Evolutionary conservation across 805 yeast species (phyloP).

Genomic region (Yarrowia sp.): DNA sequence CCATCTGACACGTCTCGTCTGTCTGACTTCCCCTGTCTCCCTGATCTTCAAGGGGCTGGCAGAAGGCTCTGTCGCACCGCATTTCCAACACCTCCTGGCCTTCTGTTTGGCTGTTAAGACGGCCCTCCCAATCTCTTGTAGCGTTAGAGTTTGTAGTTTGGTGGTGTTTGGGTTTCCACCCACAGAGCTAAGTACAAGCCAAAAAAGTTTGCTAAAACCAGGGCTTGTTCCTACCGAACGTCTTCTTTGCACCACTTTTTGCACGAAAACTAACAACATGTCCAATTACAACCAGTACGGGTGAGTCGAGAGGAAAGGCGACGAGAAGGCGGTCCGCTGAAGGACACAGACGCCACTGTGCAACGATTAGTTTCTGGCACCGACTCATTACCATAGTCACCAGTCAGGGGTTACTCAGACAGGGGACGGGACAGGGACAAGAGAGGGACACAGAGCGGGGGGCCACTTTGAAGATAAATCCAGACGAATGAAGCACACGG

Average conservation of each 20-base stretch:
- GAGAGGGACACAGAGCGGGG: no score
- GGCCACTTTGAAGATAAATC: no score
- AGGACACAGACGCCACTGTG: not conserved
- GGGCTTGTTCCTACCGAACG: constrained; percentile 9
- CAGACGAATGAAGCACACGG: no score
- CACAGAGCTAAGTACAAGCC: constrained; percentile 14
- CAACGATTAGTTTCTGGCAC: not conserved
- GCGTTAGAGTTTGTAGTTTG: constrained; percentile 8
- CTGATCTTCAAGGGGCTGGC: constrained; percentile 13
- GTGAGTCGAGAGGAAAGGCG: constrained; percentile 1
- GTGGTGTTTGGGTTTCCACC: constrained; percentile 4
- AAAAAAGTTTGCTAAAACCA: constrained; percentile 30
- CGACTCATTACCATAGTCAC: no score
- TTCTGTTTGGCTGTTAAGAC: not conserved
- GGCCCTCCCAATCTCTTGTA: not conserved
- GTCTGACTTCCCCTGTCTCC: not conserved
- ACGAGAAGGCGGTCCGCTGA: no score
- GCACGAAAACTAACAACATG: constrained; percentile 18
- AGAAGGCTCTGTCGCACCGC: not conserved
- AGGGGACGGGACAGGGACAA: no score
- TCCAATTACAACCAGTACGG: constrained; percentile 39
- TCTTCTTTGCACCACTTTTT: constrained; percentile 7
- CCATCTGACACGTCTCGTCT: no score
- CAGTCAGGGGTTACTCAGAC: no score
- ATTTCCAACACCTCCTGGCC: constrained; percentile 13